Base-by-base conservation (phyloP, 1,139 yeast species). In the Schwanniomyces etchellsii region DNA sequence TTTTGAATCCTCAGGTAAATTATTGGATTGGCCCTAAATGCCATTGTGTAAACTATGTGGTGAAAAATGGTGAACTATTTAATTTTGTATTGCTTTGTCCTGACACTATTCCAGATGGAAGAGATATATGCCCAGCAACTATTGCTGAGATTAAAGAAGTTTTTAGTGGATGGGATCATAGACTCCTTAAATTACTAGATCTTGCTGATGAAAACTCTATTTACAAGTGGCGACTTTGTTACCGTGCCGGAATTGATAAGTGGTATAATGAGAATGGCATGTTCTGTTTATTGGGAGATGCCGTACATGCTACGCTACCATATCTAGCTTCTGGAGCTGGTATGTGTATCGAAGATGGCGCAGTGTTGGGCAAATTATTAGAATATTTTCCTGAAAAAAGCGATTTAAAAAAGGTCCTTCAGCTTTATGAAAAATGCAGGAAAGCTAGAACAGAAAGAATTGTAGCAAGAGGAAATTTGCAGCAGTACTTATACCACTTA, bases 261-360 rank as follows among this genome's bases (percentile, higher is more conserved):
- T 43, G 47, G 47, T 39, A 41, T 17, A 47, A 35, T 30, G 36
- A 38, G 14, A 36, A 36, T 15, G 50, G 44, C n/a, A 42, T 40
- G 16, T 45, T 57, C 15, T 54, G 52, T 13, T 43, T 60, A 18
- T 29, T 60, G 12, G 66, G 66, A n/a, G 69, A 60, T 40, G 55
- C 64, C 2, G 56, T 60, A 15, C 70, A 62, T 39, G 58, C 68
- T 3, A 62, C 62, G 36, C 44, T 62, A 39, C 67, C 69, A 4
- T 62, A 61, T 40, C 47, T 61, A 30, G 62, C 65, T 5, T 60
- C 57, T 30, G 69, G 69, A 12, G 68, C 68, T 9, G 62, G 61
- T 3, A 61, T 58, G 39, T 67, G 68, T 1, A 48, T 62, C 31
- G 69, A 52, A 38, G 57, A 52, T 35, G 44, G 51, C 5, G 55